Conservation (phyloP, 2,329 filamentous ascomycete species). For the Pestalotiopsis sp. region DNA sequence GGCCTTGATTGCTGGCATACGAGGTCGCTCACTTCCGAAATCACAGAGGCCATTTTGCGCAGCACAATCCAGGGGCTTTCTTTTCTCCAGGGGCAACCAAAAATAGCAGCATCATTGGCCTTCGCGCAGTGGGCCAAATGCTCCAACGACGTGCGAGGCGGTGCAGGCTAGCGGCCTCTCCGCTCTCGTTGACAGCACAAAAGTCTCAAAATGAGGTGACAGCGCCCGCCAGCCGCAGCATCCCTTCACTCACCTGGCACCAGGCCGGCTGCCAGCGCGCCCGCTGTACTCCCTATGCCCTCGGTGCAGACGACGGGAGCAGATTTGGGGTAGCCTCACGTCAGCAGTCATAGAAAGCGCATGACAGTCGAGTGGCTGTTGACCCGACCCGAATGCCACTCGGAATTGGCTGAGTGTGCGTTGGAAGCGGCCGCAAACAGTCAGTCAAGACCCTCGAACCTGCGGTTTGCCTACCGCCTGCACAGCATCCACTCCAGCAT, state of each 20-base stretch:
- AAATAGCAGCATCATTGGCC: conserved; percentile 4
- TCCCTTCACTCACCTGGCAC: neutral
- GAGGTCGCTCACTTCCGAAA: neutral
- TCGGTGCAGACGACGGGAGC: neutral
- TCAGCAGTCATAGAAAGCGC: neutral
- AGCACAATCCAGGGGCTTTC: neutral
- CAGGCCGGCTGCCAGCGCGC: neutral
- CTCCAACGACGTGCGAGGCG: neutral
- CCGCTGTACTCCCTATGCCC: neutral
- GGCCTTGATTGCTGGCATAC: neutral
- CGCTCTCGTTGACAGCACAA: neutral
- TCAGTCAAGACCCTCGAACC: neutral
- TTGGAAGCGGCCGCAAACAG: neutral
- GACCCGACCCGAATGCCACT: neutral
- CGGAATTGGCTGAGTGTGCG: neutral
- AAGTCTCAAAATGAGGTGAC: neutral
- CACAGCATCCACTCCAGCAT: neutral
- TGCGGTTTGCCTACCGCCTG: neutral
- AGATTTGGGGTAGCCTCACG: neutral
- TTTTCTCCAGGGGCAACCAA: neutral
- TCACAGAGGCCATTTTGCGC: neutral
- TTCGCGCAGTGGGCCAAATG: neutral
- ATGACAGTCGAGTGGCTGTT: neutral
- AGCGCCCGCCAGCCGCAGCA: neutral
- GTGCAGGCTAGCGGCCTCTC: neutral